Evolutionary conservation across 495 filamentous ascomycete species (phyloP).

Genomic region (Thermothielavioides terrestris): DNA sequence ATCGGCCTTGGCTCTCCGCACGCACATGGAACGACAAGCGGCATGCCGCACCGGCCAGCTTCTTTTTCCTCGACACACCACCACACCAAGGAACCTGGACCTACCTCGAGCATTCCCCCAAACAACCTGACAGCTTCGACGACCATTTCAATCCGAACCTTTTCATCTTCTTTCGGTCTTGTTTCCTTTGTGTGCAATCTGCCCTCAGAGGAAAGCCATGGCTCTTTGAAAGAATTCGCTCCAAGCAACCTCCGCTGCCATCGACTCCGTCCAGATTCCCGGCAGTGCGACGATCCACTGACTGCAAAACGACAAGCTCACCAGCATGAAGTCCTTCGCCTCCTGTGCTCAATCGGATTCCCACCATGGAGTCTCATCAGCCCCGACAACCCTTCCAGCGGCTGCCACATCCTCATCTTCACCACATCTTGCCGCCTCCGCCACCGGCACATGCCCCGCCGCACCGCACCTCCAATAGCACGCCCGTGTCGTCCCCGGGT

Average conservation of each 20-base stretch:
- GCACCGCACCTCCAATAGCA: conserved; percentile 51
- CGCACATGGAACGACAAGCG: no score
- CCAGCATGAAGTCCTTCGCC: conserved; percentile 26
- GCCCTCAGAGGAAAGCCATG: conserved; percentile 10
- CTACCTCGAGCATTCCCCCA: no score
- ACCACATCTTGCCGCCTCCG: conserved; percentile 28
- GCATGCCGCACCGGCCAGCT: no score
- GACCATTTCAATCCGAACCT: neutral
- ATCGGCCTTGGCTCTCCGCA: neutral
- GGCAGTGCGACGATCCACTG: conserved; percentile 4
- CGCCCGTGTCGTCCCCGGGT: conserved; percentile 58
- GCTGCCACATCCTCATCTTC: conserved; percentile 30
- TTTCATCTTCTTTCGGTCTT: neutral
- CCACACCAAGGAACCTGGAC: neutral
- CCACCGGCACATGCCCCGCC: conserved; percentile 23
- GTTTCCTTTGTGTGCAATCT: neutral
- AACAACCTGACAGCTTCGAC: neutral
- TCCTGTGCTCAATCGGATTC: conserved; percentile 13
- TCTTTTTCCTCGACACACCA: neutral
- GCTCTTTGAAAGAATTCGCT: conserved; percentile 20
- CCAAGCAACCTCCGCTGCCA: conserved; percentile 11
- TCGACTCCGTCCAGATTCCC: neutral
- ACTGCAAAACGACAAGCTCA: conserved; percentile 9
- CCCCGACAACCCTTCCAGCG: conserved; percentile 23
- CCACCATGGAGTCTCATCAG: conserved; percentile 29